phyloP scores from a whole-genome alignment of 2,329 filamentous ascomycete species.

The Parafenestella ontariensis region DNA sequence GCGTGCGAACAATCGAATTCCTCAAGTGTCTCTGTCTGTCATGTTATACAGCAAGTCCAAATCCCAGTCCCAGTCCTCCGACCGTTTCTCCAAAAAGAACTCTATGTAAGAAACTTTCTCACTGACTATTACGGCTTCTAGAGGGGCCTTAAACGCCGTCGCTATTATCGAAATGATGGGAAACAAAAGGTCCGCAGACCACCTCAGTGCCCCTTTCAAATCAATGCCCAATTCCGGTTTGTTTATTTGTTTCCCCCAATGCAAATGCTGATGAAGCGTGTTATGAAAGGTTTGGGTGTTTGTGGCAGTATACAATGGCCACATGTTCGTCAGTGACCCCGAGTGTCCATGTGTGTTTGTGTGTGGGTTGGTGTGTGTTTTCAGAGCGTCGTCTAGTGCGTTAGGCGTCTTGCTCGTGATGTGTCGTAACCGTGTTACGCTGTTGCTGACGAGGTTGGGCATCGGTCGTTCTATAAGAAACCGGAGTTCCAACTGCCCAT shows the following conservation, averaged over 20 bases:
- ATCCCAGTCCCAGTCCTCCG: too few relatives aligned
- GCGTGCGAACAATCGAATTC: too few relatives aligned
- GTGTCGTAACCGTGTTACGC: background rate
- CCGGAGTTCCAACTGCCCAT: slow-evolving; percentile 54
- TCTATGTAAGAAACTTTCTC: background rate
- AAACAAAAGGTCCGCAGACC: background rate
- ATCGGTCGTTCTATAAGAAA: slow-evolving; percentile 34
- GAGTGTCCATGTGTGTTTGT: too few relatives aligned
- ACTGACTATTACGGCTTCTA: background rate
- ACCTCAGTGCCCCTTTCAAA: background rate
- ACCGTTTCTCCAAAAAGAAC: too few relatives aligned
- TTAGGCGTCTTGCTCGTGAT: slow-evolving; percentile 6
- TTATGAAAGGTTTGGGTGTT: slow-evolving; percentile 7
- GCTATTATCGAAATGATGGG: background rate
- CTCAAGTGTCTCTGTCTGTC: too few relatives aligned
- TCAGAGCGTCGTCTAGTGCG: background rate
- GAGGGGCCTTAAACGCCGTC: slow-evolving; percentile 16
- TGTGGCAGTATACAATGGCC: slow-evolving; percentile 14
- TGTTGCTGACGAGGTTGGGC: background rate
- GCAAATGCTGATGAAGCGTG: slow-evolving; percentile 19
- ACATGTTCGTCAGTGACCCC: background rate
- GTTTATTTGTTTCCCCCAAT: slow-evolving; percentile 16
- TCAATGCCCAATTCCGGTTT: slow-evolving; percentile 11
- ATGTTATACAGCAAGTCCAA: too few relatives aligned
- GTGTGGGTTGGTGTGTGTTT: background rate